phyloP scores from a whole-genome alignment of 805 yeast genomes.

The Millerozyma acaciae region DNA sequence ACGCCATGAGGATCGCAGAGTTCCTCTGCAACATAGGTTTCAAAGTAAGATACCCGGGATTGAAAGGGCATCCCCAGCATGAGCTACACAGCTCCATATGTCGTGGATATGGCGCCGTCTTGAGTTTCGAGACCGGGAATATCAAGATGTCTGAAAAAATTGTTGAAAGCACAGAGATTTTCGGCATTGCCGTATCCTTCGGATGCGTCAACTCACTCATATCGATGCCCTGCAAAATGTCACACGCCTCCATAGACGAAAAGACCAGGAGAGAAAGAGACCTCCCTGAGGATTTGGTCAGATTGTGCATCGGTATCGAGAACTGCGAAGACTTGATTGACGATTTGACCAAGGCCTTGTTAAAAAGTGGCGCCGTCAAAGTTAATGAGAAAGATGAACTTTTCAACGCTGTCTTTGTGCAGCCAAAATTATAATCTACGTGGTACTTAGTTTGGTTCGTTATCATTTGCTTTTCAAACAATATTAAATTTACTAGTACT shows the following conservation, averaged over 20 bases:
- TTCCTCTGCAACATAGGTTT: slow-evolving; percentile 67
- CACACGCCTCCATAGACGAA: slow-evolving; percentile 94
- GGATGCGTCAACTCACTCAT: slow-evolving; percentile 92
- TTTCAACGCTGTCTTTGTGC: slow-evolving; percentile 33
- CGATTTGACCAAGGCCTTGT: slow-evolving; percentile 73
- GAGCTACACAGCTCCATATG: slow-evolving; percentile 74
- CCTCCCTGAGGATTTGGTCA: slow-evolving; percentile 86
- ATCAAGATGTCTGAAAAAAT: slow-evolving; percentile 62
- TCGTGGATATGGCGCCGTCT: slow-evolving; percentile 84
- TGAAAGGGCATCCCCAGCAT: slow-evolving; percentile 75
- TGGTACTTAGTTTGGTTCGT: background rate
- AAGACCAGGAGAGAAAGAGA: slow-evolving; percentile 82
- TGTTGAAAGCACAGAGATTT: slow-evolving; percentile 71
- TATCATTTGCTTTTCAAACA: slow-evolving; percentile 1
- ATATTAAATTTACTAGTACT: slow-evolving; percentile 4
- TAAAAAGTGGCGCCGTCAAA: slow-evolving; percentile 57
- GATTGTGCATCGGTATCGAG: slow-evolving; percentile 92
- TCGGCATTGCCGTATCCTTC: slow-evolving; percentile 87
- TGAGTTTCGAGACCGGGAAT: slow-evolving; percentile 84
- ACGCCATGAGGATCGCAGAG: slow-evolving; percentile 70
- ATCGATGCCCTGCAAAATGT: slow-evolving; percentile 93
- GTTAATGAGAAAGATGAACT: slow-evolving; percentile 38
- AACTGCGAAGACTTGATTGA: slow-evolving; percentile 71
- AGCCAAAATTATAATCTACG: slow-evolving; percentile 18
- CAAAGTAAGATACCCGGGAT: slow-evolving; percentile 83